Percentiles rank a stretch among this genome's conserved stretches.
Evolutionary conservation across 352 stramenopile genomes (phyloP).

Genomic region (Pythium dissotocum): DNA sequence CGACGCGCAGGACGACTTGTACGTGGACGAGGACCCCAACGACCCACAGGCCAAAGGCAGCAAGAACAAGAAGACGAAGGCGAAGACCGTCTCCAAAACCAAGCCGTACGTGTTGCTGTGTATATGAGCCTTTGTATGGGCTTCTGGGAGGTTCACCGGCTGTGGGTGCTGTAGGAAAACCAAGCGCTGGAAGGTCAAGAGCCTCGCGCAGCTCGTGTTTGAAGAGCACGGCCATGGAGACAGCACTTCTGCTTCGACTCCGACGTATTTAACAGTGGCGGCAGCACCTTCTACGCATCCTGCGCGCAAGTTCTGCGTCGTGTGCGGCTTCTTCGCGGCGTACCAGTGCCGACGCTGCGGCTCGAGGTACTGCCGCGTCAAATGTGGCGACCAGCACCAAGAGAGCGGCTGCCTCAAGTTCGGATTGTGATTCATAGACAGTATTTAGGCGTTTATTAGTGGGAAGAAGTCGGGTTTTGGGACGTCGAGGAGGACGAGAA

Average conservation of each 20-base stretch:
- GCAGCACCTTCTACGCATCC: conserved; percentile 59
- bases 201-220: conserved; percentile 84
- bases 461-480: background rate
- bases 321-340: conserved; percentile 79
- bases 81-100: conserved; percentile 17
- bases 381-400: conserved; percentile 87
- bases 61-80: conserved; percentile 35
- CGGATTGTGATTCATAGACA: conserved; percentile 39
- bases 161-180: conserved; percentile 6
- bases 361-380: conserved; percentile 78
- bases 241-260: conserved; percentile 15
- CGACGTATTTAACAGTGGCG: conserved; percentile 78
- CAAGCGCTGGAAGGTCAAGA: conserved; percentile 82
- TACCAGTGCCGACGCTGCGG: conserved; percentile 83
- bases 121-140: conserved; percentile 1
- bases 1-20: conserved; percentile 49
- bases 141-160: background rate
- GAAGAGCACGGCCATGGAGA: conserved; percentile 49
- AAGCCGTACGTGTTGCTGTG: conserved; percentile 16
- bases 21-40: conserved; percentile 66
- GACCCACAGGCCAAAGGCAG: conserved; percentile 32
- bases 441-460: background rate
- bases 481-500: background rate
- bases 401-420: conserved; percentile 92
- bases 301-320: conserved; percentile 79